Evolutionary conservation across 73 alveolate genomes (phyloP), one percentile per base, ranked within the genome.

Genomic region (Durusdinium trenchii): DNA sequence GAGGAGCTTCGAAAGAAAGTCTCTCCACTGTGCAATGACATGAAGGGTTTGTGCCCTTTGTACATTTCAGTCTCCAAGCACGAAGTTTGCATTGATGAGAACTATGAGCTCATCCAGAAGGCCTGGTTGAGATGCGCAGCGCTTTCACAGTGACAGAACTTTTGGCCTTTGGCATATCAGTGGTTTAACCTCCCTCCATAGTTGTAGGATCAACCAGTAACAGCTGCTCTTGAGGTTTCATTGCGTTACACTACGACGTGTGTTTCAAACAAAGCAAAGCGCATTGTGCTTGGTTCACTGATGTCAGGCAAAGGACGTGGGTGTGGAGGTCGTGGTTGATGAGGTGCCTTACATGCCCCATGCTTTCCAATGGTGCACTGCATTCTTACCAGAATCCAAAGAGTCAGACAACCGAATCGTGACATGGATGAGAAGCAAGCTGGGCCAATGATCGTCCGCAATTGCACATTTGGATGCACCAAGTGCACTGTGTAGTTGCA

Each of bases 331-430:
- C 36, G 79, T 51, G 64, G 45, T 62, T 69, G 96, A 89, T 45
- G 86, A 61, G n/a, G 96, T 89, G 43, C 96, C 96, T 14, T 42
- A 89, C 52, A 62, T 89, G 86, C 96, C 96, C 2, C 96, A 89
- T 40, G 96, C 96, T 10, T 89, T 89, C 60, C 96, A 89, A 42
- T 89, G 96, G 96, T 89, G 96, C 86, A 61, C 96, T 28, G 67
- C 96, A 26, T 89, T 89, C 71, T 32, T 89, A 43, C 96, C 96
- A 47, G 96, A 89, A 47, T 57, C 96, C 42, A 46, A 71, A 32
- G 96, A 89, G 52, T 50, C 96, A n/a, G 96, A 89, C 64, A 30
- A 89, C 51, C 85, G 96, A 36, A 89, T 89, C 46, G 71, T 89
- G 64, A 64, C 48, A 30, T 89, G 96, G 96, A 89, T 89, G 96